Percentiles rank a stretch among this genome's conserved stretches.
Evolutionary conservation across 371 early-diverging fungal species (phyloP).

Genomic region (Conidiobolus incongruus): DNA sequence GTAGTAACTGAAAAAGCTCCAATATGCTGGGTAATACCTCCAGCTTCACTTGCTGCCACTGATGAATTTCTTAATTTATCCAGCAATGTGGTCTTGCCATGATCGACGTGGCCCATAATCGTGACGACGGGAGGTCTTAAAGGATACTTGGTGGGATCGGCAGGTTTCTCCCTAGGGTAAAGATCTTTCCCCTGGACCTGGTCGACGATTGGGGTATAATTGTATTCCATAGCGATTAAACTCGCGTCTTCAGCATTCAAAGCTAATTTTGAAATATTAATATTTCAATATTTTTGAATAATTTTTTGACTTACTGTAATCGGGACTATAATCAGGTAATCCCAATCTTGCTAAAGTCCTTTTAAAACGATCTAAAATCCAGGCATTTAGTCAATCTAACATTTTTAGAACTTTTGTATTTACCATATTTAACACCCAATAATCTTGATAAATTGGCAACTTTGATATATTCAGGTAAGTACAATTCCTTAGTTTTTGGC

Average conservation of each 20-base stretch:
- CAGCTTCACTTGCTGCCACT: slow-evolving; percentile 83
- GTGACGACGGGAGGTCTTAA: slow-evolving; percentile 80
- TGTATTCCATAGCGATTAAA: slow-evolving; percentile 62
- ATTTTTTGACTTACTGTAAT: too few relatives aligned
- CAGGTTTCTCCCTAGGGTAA: slow-evolving; percentile 13
- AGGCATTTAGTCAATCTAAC: too few relatives aligned
- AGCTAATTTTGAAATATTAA: too few relatives aligned
- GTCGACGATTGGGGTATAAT: slow-evolving; percentile 59
- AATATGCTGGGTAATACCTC: slow-evolving; percentile 95
- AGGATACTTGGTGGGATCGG: slow-evolving; percentile 41
- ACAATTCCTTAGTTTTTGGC: slow-evolving; percentile 30
- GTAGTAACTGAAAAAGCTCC: slow-evolving; percentile 64
- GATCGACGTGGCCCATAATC: slow-evolving; percentile 99
- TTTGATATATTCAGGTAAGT: slow-evolving; percentile 60
- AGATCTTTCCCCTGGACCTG: slow-evolving; percentile 26
- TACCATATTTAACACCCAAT: slow-evolving; percentile 34
- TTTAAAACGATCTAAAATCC: slow-evolving; percentile 24
- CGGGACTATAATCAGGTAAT: slow-evolving; percentile 46
- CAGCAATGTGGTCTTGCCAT: slow-evolving; percentile 97
- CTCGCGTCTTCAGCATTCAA: slow-evolving; percentile 66
- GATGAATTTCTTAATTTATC: slow-evolving; percentile 81
- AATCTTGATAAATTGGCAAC: slow-evolving; percentile 58
- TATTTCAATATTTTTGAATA: too few relatives aligned
- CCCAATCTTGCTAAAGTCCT: slow-evolving; percentile 45
- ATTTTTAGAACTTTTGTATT: too few relatives aligned